Evolutionary conservation across 2,329 filamentous ascomycete genomes (phyloP), one percentile per base, ranked within the genome.

Genomic region (Talaromyces sp.): DNA sequence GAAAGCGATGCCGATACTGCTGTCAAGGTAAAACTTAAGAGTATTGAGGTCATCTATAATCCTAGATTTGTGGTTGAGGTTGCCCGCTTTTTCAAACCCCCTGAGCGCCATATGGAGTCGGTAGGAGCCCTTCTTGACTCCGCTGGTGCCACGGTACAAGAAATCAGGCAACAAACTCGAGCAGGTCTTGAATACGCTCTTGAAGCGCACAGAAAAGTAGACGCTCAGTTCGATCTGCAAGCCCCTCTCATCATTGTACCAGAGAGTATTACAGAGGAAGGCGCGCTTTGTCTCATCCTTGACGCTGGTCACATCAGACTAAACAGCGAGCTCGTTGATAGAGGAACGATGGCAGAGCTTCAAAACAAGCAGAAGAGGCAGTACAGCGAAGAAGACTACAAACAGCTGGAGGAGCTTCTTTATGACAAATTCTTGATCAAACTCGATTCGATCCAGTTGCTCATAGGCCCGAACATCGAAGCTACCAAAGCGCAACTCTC

Each of bases 391-490:
- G 89, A 94, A 67, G 96, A 99, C 73, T 92, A 92, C 75, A 89
- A 90, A 76, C 87, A 89, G 54, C 86, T 99, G 3, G 93, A 98
- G 75, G 91, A 90, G 17, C 84, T 97, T 71, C 96, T 99, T 90
- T 99, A 99, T 74, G 95, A 99, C 83, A 95, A 93, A 63, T 99
- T 99, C 76, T 83, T 92, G 49, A 86, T 99, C 70, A 96, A 96
- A 73, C 83, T 99, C 33, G 90, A 96, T 22, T 96, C 94, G 0
- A 99, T 95, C 0, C 95, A 99, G 77, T 88, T 99, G 19, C 85
- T 99, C 52, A 97, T 99, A 68, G 95, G 95, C 0, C 93, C 93
- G 0, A 96, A 94, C 0, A 92, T 99, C 57, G 90, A 96, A 62
- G 91, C 92, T 69, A 95, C 96, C 0, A 95, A 94, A 74, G 85